Conservation (phyloP, 2,329 filamentous ascomycete genomes). For the Daldinia sp. region DNA sequence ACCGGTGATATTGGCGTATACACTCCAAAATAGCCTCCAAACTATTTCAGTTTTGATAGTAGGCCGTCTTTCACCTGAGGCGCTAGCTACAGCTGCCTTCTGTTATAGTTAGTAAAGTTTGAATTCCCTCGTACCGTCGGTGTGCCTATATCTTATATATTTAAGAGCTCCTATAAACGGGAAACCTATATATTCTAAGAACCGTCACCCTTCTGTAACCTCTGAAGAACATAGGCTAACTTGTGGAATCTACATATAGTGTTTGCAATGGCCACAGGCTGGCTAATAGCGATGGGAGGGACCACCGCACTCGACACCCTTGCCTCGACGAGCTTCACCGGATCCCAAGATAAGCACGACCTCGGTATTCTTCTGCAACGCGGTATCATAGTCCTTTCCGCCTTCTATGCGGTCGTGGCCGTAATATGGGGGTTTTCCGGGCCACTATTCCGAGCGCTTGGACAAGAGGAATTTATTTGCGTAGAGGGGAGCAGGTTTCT, state of each 20-base stretch:
- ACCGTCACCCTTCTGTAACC: too few species aligned
- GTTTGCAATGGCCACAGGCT: slow-evolving; percentile 90
- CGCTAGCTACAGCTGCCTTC: slow-evolving; percentile 83
- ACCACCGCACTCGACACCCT: slow-evolving; percentile 88
- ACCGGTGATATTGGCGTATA: slow-evolving; percentile 85
- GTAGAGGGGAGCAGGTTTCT: slow-evolving; percentile 77
- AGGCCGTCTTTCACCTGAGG: slow-evolving; percentile 79
- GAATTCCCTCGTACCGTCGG: not conserved
- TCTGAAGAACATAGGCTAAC: too few species aligned
- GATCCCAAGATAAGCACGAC: slow-evolving; percentile 79
- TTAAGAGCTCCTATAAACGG: too few species aligned
- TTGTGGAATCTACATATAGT: slow-evolving; percentile 48
- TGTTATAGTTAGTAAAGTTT: slow-evolving; percentile 66
- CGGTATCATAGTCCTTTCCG: slow-evolving; percentile 73
- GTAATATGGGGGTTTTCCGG: slow-evolving; percentile 79
- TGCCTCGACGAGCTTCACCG: slow-evolving; percentile 83
- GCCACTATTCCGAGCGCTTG: slow-evolving; percentile 75
- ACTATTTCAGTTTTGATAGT: slow-evolving; percentile 84
- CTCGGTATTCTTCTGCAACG: slow-evolving; percentile 82
- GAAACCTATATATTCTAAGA: too few species aligned
- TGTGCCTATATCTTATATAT: not conserved
- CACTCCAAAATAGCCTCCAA: slow-evolving; percentile 85
- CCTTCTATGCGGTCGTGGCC: slow-evolving; percentile 77
- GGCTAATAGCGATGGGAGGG: slow-evolving; percentile 85
- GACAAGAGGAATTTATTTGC: slow-evolving; percentile 81